Evolutionary conservation across 768 basidiomycete genomes (phyloP).

Genomic region (Trametes villosa): DNA sequence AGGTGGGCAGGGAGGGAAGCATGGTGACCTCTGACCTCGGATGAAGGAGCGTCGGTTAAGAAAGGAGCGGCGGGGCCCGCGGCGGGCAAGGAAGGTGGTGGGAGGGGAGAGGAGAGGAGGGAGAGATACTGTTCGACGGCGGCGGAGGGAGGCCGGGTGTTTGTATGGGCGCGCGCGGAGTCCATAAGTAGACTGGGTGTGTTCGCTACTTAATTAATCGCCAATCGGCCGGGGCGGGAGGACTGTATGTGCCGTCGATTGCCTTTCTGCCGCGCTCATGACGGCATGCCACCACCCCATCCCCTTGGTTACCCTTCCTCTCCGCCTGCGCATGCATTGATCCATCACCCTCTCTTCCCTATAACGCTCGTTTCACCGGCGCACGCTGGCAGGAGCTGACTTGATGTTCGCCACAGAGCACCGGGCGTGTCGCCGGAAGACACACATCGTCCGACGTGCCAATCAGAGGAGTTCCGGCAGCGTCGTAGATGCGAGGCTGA

Average conservation of each 20-base stretch:
- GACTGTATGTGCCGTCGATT: not conserved
- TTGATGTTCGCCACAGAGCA: not conserved
- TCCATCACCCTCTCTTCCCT: not conserved
- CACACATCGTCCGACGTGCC: not conserved
- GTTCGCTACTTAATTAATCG: conserved; percentile 3
- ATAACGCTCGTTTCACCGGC: too few species aligned
- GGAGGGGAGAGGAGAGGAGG: conserved; percentile 4
- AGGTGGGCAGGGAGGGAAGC: conserved; percentile 18
- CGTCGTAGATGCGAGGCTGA: not conserved
- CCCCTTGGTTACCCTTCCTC: not conserved
- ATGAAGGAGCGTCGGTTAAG: conserved; percentile 16
- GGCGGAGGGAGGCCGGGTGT: conserved; percentile 12
- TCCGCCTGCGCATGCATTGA: not conserved
- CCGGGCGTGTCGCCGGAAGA: not conserved
- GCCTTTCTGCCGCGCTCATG: conserved; percentile 2
- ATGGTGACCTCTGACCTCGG: conserved; percentile 20
- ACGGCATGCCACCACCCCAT: not conserved
- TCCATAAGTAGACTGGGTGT: not conserved
- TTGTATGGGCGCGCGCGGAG: not conserved
- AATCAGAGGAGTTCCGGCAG: not conserved
- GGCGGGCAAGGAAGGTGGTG: conserved; percentile 8
- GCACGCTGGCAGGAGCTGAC: too few species aligned
- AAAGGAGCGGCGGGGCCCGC: conserved; percentile 26
- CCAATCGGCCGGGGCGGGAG: conserved; percentile 10
- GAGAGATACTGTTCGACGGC: conserved; percentile 3